phyloP scores from a whole-genome alignment of 331 rosid genomes.

The Quercus lobata region DNA sequence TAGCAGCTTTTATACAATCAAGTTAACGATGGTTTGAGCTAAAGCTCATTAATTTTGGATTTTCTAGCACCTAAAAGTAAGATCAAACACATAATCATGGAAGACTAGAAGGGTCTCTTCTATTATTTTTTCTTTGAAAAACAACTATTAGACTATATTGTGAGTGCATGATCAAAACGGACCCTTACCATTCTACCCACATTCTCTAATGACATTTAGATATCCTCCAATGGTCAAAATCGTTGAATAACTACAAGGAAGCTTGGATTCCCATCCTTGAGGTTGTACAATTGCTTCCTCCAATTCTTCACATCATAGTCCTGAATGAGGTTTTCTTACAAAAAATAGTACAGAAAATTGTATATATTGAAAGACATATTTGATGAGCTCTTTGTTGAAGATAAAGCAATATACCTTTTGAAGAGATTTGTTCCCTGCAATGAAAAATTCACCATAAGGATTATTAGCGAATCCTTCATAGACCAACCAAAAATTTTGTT shows the following conservation, averaged over 20 bases:
- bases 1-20: constrained; percentile 85
- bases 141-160: not conserved
- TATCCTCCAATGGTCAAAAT: constrained; percentile 94
- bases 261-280: constrained; percentile 95
- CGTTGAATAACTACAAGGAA: constrained; percentile 68
- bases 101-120: not conserved
- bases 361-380: constrained; percentile 20
- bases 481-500: constrained; percentile 66
- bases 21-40: constrained; percentile 89
- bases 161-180: constrained; percentile 7
- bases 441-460: constrained; percentile 92
- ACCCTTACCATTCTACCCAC: constrained; percentile 95
- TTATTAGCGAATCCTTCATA: constrained; percentile 93
- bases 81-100: constrained; percentile 6
- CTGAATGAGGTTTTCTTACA: constrained; percentile 88
- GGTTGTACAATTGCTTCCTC: constrained; percentile 76
- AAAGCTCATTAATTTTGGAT: constrained; percentile 64
- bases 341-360: not conserved
- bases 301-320: constrained; percentile 89
- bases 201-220: constrained; percentile 95
- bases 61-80: constrained; percentile 66
- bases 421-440: constrained; percentile 83
- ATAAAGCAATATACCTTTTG: constrained; percentile 51
- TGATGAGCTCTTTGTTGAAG: constrained; percentile 7
- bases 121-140: not conserved